phyloP scores from a whole-genome alignment of 371 early-diverging fungal genomes.

The Lichtheimia ornata region DNA sequence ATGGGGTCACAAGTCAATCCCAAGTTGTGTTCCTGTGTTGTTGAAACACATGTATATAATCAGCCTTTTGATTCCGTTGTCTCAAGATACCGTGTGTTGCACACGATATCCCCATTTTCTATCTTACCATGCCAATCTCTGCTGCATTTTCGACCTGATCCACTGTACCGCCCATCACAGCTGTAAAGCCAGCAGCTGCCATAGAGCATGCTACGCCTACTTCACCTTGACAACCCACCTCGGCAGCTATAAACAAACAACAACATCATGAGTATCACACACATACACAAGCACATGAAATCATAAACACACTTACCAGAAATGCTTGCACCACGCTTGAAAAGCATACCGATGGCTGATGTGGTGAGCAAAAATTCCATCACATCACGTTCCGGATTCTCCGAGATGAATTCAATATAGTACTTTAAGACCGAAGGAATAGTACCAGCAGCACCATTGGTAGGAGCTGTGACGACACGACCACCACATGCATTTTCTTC shows the following conservation, averaged over 20 bases:
- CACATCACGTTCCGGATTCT: conserved; percentile 84
- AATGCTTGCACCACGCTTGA: conserved; percentile 92
- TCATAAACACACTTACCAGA: conserved; percentile 35
- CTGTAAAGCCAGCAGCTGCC: conserved; percentile 94
- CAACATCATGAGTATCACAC: neutral
- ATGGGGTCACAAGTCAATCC: conserved; percentile 95
- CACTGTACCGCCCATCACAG: conserved; percentile 92
- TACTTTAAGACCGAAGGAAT: conserved; percentile 95
- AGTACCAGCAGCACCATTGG: conserved; percentile 91
- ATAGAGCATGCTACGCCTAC: conserved; percentile 94
- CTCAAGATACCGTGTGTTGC: too few relatives aligned
- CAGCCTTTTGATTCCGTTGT: too few relatives aligned
- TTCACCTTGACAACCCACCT: conserved; percentile 93
- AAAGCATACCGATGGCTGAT: conserved; percentile 94
- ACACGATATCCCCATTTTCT: neutral
- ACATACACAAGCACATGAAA: neutral
- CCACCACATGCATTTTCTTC: conserved; percentile 97
- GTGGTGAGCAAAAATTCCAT: conserved; percentile 92
- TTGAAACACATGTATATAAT: too few relatives aligned
- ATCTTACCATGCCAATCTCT: conserved; percentile 87
- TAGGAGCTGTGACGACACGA: conserved; percentile 92
- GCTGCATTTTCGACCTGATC: conserved; percentile 94
- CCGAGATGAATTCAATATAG: conserved; percentile 91
- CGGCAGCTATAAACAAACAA: conserved; percentile 80
- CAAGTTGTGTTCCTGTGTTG: conserved; percentile 77